phyloP scores from a whole-genome alignment of 345 rosid species.

The Pelargonium nanum region DNA sequence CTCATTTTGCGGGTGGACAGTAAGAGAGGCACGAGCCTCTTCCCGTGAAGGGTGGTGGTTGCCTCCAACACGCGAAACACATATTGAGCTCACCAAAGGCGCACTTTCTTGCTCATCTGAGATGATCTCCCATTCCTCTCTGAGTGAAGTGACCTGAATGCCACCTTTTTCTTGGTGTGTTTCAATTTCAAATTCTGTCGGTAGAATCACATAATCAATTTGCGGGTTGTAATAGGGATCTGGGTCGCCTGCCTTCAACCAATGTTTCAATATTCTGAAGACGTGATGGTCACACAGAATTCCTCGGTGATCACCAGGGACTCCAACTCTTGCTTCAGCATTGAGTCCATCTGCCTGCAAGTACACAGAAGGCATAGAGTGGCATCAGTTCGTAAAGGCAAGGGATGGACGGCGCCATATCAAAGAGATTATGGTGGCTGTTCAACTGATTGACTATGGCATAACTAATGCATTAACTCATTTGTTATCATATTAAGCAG shows the following conservation, averaged over 20 bases:
- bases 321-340: constrained; percentile 90
- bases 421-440: too few species aligned
- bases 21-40: constrained; percentile 57
- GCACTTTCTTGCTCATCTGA: constrained; percentile 18
- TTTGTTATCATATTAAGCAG: too few species aligned
- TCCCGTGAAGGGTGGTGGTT: constrained; percentile 25
- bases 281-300: constrained; percentile 80
- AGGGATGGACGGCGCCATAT: too few species aligned
- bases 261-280: constrained; percentile 70
- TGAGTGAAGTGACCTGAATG: constrained; percentile 59
- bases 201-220: constrained; percentile 78
- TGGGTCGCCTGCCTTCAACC: constrained; percentile 71
- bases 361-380: background rate
- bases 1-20: constrained; percentile 36
- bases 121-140: constrained; percentile 85
- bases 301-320: constrained; percentile 90
- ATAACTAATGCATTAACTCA: too few species aligned
- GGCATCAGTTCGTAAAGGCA: too few species aligned
- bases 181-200: constrained; percentile 56
- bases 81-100: constrained; percentile 39
- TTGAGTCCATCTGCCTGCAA: constrained; percentile 82
- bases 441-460: too few species aligned
- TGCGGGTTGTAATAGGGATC: constrained; percentile 89
- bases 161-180: constrained; percentile 51
- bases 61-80: constrained; percentile 33